Percentiles rank a stretch among this genome's conserved stretches.
phyloP scores from a whole-genome alignment of 1,284 basidiomycete species.

The Sanghuangporus sanghuang region DNA sequence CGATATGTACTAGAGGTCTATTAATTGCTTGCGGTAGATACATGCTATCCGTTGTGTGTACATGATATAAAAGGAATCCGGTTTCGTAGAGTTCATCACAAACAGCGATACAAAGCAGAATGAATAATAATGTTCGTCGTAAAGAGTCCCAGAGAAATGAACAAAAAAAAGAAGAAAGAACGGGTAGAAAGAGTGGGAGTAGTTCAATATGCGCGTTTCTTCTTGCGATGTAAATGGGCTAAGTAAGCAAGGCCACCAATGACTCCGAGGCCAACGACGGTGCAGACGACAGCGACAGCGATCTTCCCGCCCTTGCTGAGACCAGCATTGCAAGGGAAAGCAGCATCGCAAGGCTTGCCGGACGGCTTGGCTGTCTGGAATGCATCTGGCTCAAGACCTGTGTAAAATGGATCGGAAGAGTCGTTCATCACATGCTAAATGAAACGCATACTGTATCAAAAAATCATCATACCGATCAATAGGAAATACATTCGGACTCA shows the following conservation, averaged over 20 bases:
- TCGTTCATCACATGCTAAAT: slow-evolving; percentile 51
- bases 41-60: background rate
- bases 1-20: slow-evolving; percentile 93
- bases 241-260: slow-evolving; percentile 46
- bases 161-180: background rate
- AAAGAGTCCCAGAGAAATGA: background rate
- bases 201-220: background rate
- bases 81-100: background rate
- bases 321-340: slow-evolving; percentile 47
- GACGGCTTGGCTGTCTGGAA: slow-evolving; percentile 59
- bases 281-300: slow-evolving; percentile 65
- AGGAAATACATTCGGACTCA: background rate
- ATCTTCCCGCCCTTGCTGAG: slow-evolving; percentile 62
- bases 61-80: background rate
- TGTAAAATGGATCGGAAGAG: slow-evolving; percentile 76
- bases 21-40: slow-evolving; percentile 13
- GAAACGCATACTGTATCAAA: background rate
- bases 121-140: background rate
- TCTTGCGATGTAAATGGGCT: slow-evolving; percentile 18
- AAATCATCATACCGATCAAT: background rate
- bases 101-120: background rate
- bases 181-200: background rate
- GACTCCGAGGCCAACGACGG: slow-evolving; percentile 54
- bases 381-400: slow-evolving; percentile 57
- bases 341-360: slow-evolving; percentile 73